Evolutionary conservation across 805 yeast species (phyloP).

Genomic region (Myxozyma sirexii): DNA sequence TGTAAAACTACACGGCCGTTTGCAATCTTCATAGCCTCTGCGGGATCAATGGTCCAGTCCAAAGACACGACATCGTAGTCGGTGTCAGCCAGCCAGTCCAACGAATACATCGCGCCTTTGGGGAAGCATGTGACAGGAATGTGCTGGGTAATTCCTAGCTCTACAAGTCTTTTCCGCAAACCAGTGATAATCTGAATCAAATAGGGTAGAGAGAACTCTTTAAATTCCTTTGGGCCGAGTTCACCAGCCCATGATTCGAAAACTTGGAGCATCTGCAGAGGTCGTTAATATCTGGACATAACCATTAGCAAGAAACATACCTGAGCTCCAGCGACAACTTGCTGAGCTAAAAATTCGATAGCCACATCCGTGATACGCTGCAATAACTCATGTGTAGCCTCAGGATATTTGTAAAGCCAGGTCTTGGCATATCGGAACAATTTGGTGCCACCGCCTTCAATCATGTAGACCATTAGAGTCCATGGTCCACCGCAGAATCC

Average conservation of each 20-base stretch:
- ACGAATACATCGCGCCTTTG: constrained; percentile 96
- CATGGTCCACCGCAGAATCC: constrained; percentile 99
- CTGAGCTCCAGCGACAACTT: constrained; percentile 97
- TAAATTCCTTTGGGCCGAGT: constrained; percentile 85
- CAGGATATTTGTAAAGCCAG: constrained; percentile 84
- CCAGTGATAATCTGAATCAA: constrained; percentile 70
- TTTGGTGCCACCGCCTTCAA: constrained; percentile 88
- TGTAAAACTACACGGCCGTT: constrained; percentile 81
- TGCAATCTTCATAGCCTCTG: constrained; percentile 74
- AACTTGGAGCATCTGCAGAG: constrained; percentile 71
- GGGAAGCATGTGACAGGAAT: constrained; percentile 91
- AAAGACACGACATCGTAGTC: constrained; percentile 88
- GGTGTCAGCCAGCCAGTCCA: constrained; percentile 76
- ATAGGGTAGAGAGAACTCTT: constrained; percentile 87
- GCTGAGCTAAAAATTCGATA: constrained; percentile 88
- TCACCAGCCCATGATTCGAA: constrained; percentile 99
- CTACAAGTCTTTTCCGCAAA: constrained; percentile 68
- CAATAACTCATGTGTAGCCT: constrained; percentile 68
- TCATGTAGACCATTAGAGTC: constrained; percentile 95
- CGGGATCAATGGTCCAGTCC: constrained; percentile 89
- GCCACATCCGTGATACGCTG: constrained; percentile 85
- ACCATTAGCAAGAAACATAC: background rate
- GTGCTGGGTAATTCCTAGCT: constrained; percentile 66
- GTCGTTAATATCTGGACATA: background rate
- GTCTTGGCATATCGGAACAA: constrained; percentile 88